These are phyloP conservation scores for Coemansia sp. DNA, from an alignment of 192 early-diverging fungal species.

Conservation along the genomic window DNA sequence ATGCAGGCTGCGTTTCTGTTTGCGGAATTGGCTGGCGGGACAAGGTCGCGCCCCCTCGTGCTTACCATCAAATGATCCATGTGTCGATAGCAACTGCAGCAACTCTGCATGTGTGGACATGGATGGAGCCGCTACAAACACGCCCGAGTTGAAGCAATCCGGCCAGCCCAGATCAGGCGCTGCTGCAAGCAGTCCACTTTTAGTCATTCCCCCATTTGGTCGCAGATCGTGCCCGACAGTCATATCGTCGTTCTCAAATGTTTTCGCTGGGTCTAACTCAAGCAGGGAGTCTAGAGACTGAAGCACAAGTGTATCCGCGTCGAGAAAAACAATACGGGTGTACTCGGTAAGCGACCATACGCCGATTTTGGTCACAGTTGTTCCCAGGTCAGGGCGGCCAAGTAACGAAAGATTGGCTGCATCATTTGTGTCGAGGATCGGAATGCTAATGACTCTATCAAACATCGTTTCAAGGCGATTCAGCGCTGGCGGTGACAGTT, in stretches of 20 bases:
- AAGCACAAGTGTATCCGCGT: slow-evolving; percentile 84
- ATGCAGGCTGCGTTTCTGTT: too few relatives aligned
- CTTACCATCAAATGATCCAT: slow-evolving; percentile 82
- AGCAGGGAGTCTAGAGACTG: slow-evolving; percentile 82
- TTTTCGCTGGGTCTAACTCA: slow-evolving; percentile 33
- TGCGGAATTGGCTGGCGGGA: too few relatives aligned
- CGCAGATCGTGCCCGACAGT: slow-evolving; percentile 21
- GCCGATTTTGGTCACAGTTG: slow-evolving; percentile 88
- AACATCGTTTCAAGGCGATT: slow-evolving; percentile 59
- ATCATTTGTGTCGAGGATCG: slow-evolving; percentile 65
- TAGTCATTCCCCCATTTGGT: slow-evolving; percentile 54
- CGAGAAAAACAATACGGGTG: slow-evolving; percentile 77
- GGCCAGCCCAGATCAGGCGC: slow-evolving; percentile 96
- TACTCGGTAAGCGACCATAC: slow-evolving; percentile 77
- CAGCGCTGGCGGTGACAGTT: slow-evolving; percentile 63
- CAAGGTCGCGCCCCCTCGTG: too few relatives aligned
- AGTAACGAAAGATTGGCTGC: slow-evolving; percentile 59
- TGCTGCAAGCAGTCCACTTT: slow-evolving; percentile 71
- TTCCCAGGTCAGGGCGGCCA: slow-evolving; percentile 85
- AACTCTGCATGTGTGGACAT: slow-evolving; percentile 55
- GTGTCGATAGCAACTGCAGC: slow-evolving; percentile 35
- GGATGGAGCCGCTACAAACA: slow-evolving; percentile 59
- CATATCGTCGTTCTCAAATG: slow-evolving; percentile 11
- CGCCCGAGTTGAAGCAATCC: slow-evolving; percentile 96
- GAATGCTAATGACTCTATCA: slow-evolving; percentile 72